A percentile compares a stretch with the other conserved stretches of the same genome.
Conservation (phyloP, 2,329 filamentous ascomycete genomes). For the Nemania sp. region DNA sequence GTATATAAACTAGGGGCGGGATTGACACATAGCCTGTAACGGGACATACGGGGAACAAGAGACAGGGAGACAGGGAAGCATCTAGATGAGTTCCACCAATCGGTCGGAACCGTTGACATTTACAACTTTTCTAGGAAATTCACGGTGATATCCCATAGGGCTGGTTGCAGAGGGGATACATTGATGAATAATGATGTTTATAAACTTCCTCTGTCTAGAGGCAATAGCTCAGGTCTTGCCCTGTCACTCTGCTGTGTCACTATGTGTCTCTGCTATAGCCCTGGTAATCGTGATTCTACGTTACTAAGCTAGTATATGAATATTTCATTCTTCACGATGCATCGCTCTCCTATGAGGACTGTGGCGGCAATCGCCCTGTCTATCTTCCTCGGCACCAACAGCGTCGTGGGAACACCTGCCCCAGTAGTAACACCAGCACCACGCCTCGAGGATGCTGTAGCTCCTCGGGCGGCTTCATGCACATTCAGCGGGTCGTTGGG, state of each 20-base stretch:
- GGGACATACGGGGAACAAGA: neutral
- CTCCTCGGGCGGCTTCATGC: constrained; percentile 52
- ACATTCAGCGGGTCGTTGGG: constrained; percentile 65
- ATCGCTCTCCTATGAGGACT: neutral
- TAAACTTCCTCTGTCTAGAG: neutral
- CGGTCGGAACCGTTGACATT: constrained; percentile 5
- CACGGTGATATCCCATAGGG: neutral
- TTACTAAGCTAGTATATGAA: neutral
- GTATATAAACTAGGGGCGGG: neutral
- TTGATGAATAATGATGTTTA: neutral
- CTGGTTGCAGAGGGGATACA: neutral
- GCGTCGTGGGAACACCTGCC: constrained; percentile 16
- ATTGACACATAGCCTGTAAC: neutral
- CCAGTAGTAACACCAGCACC: constrained; percentile 31
- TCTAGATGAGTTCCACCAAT: constrained; percentile 33
- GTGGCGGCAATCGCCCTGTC: neutral
- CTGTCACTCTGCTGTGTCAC: neutral
- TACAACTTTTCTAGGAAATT: neutral
- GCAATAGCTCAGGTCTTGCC: neutral
- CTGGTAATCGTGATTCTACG: neutral
- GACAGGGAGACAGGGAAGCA: neutral
- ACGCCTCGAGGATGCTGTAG: constrained; percentile 31
- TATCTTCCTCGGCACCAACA: constrained; percentile 8
- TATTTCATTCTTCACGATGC: constrained; percentile 14
- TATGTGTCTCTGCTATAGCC: neutral